Evolutionary conservation across 2,329 filamentous ascomycete genomes (phyloP).

Genomic region (Xylariaceae sp.): DNA sequence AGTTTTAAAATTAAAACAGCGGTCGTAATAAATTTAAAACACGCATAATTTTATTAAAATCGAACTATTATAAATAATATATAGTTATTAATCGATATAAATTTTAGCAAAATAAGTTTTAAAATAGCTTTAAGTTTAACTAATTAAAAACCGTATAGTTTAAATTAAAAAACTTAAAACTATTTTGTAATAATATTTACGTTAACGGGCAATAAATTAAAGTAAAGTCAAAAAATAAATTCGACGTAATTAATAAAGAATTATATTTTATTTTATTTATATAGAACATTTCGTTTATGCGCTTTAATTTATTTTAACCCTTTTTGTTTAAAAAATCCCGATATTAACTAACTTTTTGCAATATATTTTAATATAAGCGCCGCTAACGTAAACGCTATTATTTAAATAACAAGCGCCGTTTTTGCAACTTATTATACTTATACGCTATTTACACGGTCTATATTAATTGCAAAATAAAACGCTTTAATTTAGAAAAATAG

Average conservation of each 20-base stretch:
- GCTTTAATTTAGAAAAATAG: conserved; percentile 65
- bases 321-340: conserved; percentile 48
- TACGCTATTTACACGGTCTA: conserved; percentile 65
- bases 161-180: conserved; percentile 57
- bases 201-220: conserved; percentile 61
- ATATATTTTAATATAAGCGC: conserved; percentile 51
- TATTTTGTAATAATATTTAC: conserved; percentile 61
- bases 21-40: no score
- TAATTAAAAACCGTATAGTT: conserved; percentile 27
- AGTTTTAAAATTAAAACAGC: no score
- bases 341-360: conserved; percentile 49
- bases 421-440: conserved; percentile 65
- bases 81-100: conserved; percentile 23
- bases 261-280: neutral
- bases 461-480: conserved; percentile 70
- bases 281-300: neutral
- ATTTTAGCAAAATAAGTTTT: neutral
- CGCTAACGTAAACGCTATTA: conserved; percentile 66
- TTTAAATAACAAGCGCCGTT: conserved; percentile 63
- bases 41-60: no score
- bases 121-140: neutral
- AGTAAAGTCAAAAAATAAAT: conserved; percentile 61
- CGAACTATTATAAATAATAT: conserved; percentile 15
- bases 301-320: neutral
- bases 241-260: conserved; percentile 57